phyloP scores from a whole-genome alignment of 345 rosid species.

The Crucihimalaya himalaica region DNA sequence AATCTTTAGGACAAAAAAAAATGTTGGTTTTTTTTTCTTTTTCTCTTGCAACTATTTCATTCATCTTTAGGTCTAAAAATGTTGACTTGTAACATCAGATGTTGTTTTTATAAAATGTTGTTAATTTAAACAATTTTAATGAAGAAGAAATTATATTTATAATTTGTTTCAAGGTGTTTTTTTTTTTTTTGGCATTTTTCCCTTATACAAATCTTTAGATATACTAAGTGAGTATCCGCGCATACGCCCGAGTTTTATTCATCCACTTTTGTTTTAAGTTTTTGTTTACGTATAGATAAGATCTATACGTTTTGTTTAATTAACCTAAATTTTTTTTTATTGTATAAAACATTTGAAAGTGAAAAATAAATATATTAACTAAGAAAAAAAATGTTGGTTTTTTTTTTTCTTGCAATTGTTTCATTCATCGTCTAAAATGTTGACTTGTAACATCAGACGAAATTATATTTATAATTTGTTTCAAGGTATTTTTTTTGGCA shows the following conservation, averaged over 20 bases:
- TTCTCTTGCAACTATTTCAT: neutral
- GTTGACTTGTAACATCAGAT: neutral
- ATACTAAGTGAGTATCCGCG: too few relatives aligned
- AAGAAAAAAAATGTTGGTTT: too few relatives aligned
- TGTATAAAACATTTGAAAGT: too few relatives aligned
- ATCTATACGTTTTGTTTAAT: too few relatives aligned
- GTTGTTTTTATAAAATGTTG: neutral
- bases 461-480: neutral
- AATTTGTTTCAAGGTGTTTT: neutral
- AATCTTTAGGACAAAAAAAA: neutral
- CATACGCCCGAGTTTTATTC: too few relatives aligned
- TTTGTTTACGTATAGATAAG: too few relatives aligned
- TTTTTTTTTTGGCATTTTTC: neutral
- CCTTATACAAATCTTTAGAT: neutral
- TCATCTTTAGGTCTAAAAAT: neutral
- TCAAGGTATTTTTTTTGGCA: neutral
- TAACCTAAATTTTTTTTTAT: too few relatives aligned
- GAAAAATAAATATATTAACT: too few relatives aligned
- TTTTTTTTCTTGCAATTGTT: too few relatives aligned
- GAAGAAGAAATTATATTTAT: neutral
- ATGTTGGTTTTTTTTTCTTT: neutral
- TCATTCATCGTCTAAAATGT: too few relatives aligned
- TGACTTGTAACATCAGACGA: too few relatives aligned
- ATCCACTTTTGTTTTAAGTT: too few relatives aligned
- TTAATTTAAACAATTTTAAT: neutral